Evolutionary conservation across 495 filamentous ascomycete genomes (phyloP).

Genomic region (Xylaria nigripes): DNA sequence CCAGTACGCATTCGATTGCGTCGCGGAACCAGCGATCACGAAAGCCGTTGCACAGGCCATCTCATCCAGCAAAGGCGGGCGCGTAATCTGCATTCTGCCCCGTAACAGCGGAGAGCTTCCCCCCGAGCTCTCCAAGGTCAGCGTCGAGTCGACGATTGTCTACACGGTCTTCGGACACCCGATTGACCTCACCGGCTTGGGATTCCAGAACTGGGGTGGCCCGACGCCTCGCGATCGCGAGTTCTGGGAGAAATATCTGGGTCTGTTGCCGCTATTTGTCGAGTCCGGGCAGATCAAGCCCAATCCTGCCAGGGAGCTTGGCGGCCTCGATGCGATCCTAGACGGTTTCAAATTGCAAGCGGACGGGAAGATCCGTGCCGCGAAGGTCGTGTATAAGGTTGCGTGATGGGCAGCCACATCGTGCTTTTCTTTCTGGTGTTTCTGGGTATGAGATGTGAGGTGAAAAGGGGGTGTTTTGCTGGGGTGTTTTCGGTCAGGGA

Average conservation of each 20-base stretch:
- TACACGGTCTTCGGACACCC: slow-evolving; percentile 20
- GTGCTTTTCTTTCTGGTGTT: too few species aligned
- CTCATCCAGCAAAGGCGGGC: slow-evolving; percentile 17
- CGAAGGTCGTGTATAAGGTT: slow-evolving; percentile 31
- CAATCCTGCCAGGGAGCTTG: slow-evolving; percentile 16
- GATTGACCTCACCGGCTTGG: not conserved
- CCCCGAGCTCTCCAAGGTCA: slow-evolving; percentile 14
- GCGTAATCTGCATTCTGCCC: slow-evolving; percentile 15
- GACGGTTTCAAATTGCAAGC: slow-evolving; percentile 24
- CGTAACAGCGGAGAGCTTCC: slow-evolving; percentile 11
- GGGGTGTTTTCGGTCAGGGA: too few species aligned
- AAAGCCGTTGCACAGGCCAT: slow-evolving; percentile 10
- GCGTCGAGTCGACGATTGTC: slow-evolving; percentile 21
- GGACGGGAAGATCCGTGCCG: slow-evolving; percentile 26
- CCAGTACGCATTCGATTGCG: slow-evolving; percentile 17
- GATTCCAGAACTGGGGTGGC: slow-evolving; percentile 18
- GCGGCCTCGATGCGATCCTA: slow-evolving; percentile 25
- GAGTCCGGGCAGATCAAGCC: slow-evolving; percentile 19
- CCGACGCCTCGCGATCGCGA: slow-evolving; percentile 18
- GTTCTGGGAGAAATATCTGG: slow-evolving; percentile 22
- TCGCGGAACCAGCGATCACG: slow-evolving; percentile 8
- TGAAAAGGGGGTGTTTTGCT: too few species aligned
- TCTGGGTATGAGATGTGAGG: too few species aligned
- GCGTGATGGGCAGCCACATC: slow-evolving; percentile 6
- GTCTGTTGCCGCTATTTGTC: slow-evolving; percentile 14